phyloP scores from a whole-genome alignment of 2,329 filamentous ascomycete species.

The Hymenoscyphus occultus region DNA sequence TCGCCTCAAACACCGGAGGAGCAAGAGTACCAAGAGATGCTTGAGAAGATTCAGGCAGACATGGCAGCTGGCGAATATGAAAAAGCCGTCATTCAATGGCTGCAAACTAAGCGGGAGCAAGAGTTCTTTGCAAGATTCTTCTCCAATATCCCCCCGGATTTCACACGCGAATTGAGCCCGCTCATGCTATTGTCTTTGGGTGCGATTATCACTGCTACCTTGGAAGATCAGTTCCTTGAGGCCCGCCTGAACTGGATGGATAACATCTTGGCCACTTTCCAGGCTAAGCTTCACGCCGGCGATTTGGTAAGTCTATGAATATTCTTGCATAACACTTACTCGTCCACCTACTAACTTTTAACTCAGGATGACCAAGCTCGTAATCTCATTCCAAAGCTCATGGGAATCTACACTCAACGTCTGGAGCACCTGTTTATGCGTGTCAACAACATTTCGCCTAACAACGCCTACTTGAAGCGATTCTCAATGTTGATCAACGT shows the following conservation, averaged over 20 bases:
- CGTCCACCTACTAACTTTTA: slow-evolving; percentile 29
- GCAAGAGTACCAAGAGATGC: slow-evolving; percentile 52
- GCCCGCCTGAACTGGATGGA: slow-evolving; percentile 61
- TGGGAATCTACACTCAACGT: slow-evolving; percentile 50
- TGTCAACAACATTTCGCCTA: slow-evolving; percentile 47
- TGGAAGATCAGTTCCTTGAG: slow-evolving; percentile 51
- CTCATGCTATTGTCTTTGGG: slow-evolving; percentile 63
- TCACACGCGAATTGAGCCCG: slow-evolving; percentile 56
- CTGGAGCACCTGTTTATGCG: slow-evolving; percentile 52
- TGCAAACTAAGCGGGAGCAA: slow-evolving; percentile 60
- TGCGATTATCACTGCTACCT: slow-evolving; percentile 58
- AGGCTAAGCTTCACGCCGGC: slow-evolving; percentile 30
- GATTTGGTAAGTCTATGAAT: slow-evolving; percentile 34
- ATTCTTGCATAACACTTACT: not conserved
- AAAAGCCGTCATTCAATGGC: slow-evolving; percentile 63
- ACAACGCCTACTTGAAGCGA: slow-evolving; percentile 48
- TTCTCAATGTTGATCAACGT: slow-evolving; percentile 44
- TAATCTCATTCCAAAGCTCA: slow-evolving; percentile 56
- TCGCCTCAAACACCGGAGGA: slow-evolving; percentile 47
- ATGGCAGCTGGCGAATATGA: slow-evolving; percentile 62
- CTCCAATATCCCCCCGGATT: slow-evolving; percentile 48
- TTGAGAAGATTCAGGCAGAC: slow-evolving; percentile 58
- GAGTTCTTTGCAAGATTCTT: slow-evolving; percentile 60
- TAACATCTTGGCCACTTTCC: slow-evolving; percentile 54
- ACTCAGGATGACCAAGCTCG: slow-evolving; percentile 52